Conservation (phyloP, 192 early-diverging fungal genomes). For the Backusella westeae region DNA sequence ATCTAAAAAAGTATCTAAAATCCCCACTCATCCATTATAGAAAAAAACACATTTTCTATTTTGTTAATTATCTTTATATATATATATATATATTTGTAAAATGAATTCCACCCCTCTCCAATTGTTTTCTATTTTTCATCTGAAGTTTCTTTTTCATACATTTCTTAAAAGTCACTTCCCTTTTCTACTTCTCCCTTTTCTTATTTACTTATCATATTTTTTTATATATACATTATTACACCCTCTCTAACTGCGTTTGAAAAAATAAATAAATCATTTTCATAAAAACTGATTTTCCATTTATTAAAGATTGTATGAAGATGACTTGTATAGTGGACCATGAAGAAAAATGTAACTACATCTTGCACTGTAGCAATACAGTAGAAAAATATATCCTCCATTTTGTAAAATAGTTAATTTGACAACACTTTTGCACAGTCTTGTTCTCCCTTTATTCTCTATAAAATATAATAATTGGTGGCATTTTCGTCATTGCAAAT, state of each 20-base stretch:
- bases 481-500: too few relatives aligned
- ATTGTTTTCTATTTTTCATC: not conserved
- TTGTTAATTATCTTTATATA: not conserved
- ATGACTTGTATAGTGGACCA: too few relatives aligned
- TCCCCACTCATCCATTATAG: not conserved
- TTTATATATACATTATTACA: not conserved
- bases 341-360: too few relatives aligned
- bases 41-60: not conserved
- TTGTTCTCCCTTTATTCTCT: too few relatives aligned
- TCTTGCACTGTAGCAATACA: too few relatives aligned
- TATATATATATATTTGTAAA: constrained; percentile 5
- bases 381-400: too few relatives aligned
- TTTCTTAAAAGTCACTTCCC: not conserved
- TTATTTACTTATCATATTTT: constrained; percentile 2
- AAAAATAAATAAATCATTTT: not conserved
- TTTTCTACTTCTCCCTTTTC: not conserved
- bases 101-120: not conserved
- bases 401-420: too few relatives aligned
- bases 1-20: not conserved
- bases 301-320: too few relatives aligned
- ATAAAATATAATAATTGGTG: too few relatives aligned
- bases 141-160: not conserved
- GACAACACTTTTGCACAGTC: too few relatives aligned
- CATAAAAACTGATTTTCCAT: not conserved
- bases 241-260: not conserved